Evolutionary conservation across 768 basidiomycete genomes (phyloP).

Genomic region (Tephrocybe sp.): DNA sequence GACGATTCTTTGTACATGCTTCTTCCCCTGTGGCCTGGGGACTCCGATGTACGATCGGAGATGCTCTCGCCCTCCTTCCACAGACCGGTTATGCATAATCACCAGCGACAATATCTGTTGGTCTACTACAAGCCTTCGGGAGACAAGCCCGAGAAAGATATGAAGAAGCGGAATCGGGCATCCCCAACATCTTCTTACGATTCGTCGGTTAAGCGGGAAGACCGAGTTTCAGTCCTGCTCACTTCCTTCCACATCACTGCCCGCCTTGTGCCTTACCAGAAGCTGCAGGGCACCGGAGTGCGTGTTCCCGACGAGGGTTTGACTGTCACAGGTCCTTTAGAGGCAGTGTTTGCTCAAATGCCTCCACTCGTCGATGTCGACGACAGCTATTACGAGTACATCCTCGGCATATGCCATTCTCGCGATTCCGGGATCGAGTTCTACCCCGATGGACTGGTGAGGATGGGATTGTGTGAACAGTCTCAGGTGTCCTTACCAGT

Average conservation of each 20-base stretch:
- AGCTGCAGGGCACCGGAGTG: constrained; percentile 70
- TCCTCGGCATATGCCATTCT: constrained; percentile 61
- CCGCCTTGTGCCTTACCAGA: constrained; percentile 67
- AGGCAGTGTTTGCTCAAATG: constrained; percentile 49
- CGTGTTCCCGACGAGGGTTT: constrained; percentile 72
- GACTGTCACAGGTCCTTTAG: constrained; percentile 57
- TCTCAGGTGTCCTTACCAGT: constrained; percentile 17
- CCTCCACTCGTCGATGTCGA: constrained; percentile 34
- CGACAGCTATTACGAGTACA: constrained; percentile 34
- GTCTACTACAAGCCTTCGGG: constrained; percentile 63
- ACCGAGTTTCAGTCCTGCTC: constrained; percentile 48
- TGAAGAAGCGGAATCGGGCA: constrained; percentile 42
- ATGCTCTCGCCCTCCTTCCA: constrained; percentile 23
- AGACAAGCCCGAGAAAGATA: constrained; percentile 23
- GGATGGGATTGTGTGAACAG: constrained; percentile 63
- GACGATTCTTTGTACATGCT: constrained; percentile 78
- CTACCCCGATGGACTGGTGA: constrained; percentile 72
- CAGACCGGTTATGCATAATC: constrained; percentile 39
- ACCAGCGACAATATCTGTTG: constrained; percentile 67
- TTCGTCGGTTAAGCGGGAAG: constrained; percentile 29
- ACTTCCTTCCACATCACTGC: constrained; percentile 71
- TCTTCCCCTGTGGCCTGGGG: constrained; percentile 79
- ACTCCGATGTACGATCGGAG: constrained; percentile 50
- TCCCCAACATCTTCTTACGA: constrained; percentile 37
- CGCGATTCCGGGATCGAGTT: constrained; percentile 74